Percentiles rank a stretch among this genome's conserved stretches.
These are phyloP conservation scores for Pecoramyces ruminantium DNA, from an alignment of 192 early-diverging fungal species.

Conservation along the genomic window DNA sequence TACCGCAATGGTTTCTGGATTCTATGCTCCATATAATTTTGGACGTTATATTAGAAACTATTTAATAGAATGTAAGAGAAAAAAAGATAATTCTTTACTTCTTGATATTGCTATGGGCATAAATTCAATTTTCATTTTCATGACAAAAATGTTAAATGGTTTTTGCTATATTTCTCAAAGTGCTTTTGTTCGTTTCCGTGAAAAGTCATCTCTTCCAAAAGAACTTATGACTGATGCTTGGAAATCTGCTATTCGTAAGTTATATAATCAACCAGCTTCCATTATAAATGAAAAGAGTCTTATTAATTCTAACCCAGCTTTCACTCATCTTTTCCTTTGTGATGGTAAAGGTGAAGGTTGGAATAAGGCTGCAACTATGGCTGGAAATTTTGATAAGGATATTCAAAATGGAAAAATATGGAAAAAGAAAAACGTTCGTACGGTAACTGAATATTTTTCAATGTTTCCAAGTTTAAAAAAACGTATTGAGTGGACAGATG, in stretches of 20 bases:
- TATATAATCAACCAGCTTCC: background rate
- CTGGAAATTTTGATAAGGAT: background rate
- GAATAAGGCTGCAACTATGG: background rate
- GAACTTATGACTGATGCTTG: background rate
- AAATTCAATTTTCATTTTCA: background rate
- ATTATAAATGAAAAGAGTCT: background rate
- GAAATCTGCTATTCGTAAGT: background rate
- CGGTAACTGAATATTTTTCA: background rate
- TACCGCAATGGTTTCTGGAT: background rate
- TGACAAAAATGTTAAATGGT: background rate
- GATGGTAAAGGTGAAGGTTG: background rate
- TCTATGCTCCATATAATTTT: background rate
- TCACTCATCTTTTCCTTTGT: background rate
- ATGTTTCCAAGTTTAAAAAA: background rate
- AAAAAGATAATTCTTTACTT: background rate
- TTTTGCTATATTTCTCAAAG: background rate
- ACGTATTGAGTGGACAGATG: background rate
- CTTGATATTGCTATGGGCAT: background rate
- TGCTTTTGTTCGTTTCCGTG: background rate
- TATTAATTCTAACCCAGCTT: background rate
- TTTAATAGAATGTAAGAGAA: background rate
- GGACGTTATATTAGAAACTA: background rate
- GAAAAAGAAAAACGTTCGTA: background rate
- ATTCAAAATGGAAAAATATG: background rate
- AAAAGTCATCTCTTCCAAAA: background rate